Evolutionary conservation across 1,284 basidiomycete genomes (phyloP).

Genomic region (Phellinidium pouzarii): DNA sequence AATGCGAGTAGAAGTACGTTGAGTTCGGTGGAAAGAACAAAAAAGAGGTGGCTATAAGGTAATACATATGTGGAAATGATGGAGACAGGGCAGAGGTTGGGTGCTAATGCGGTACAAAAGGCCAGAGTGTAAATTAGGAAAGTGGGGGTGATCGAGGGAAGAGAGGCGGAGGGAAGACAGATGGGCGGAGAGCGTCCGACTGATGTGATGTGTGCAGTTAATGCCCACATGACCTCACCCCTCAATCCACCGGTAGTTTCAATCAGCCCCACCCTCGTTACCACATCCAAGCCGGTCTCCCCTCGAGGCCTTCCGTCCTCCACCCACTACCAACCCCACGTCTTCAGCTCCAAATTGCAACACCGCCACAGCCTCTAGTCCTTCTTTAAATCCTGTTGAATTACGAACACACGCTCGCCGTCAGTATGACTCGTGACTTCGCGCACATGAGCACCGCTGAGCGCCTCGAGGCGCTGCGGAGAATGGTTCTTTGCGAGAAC

Average conservation of each 20-base stretch:
- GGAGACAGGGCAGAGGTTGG: background rate
- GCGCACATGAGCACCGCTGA: slow-evolving; percentile 53
- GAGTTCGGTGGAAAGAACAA: background rate
- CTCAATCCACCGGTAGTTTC: too few species aligned
- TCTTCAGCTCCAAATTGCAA: background rate
- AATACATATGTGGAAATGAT: background rate
- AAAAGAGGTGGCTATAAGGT: background rate
- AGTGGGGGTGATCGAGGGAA: background rate
- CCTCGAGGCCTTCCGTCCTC: too few species aligned
- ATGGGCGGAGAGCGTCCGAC: background rate
- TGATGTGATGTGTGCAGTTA: too few species aligned
- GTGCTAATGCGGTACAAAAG: background rate
- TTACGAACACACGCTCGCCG: slow-evolving; percentile 68
- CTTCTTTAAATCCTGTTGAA: slow-evolving; percentile 69
- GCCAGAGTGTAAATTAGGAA: background rate
- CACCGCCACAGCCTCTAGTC: slow-evolving; percentile 30
- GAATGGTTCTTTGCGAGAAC: slow-evolving; percentile 67
- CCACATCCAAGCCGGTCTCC: too few species aligned
- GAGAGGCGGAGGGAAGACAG: background rate
- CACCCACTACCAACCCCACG: too few species aligned
- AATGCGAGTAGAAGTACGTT: background rate
- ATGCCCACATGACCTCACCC: too few species aligned
- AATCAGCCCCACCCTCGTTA: too few species aligned
- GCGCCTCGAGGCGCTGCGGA: slow-evolving; percentile 52
- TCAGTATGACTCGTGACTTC: slow-evolving; percentile 53